Percentiles rank a stretch among this genome's conserved stretches.
Evolutionary conservation across 1,284 basidiomycete species (phyloP).

Genomic region (Takashimella tepidaria): DNA sequence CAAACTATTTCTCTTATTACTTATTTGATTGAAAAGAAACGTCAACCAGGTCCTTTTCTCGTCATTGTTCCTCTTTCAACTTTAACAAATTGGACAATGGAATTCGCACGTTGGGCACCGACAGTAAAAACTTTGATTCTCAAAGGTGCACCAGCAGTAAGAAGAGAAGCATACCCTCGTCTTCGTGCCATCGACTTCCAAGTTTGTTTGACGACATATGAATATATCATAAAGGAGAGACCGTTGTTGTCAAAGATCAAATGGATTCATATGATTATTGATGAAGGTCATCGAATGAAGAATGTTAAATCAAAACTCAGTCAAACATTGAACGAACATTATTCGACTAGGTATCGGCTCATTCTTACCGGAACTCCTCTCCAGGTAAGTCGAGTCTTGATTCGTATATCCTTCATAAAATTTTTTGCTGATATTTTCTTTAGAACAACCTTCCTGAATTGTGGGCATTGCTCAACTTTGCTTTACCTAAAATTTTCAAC

Average conservation of each 20-base stretch:
- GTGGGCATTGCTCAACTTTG: slow-evolving; percentile 98
- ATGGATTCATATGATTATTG: slow-evolving; percentile 99
- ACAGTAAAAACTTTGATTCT: slow-evolving; percentile 78
- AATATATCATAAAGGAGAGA: slow-evolving; percentile 98
- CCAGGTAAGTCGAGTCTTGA: slow-evolving; percentile 52
- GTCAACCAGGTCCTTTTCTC: slow-evolving; percentile 88
- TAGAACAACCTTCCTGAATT: slow-evolving; percentile 95
- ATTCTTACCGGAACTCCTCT: slow-evolving; percentile 97
- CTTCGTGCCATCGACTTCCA: slow-evolving; percentile 67
- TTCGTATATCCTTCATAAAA: background rate
- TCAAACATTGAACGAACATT: slow-evolving; percentile 88
- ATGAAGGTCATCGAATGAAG: slow-evolving; percentile 99
- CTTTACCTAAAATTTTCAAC: slow-evolving; percentile 97
- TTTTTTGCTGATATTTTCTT: slow-evolving; percentile 4
- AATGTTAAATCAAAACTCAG: slow-evolving; percentile 94
- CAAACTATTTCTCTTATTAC: slow-evolving; percentile 94
- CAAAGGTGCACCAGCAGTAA: slow-evolving; percentile 76
- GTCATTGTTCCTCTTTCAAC: slow-evolving; percentile 98
- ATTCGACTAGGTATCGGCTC: slow-evolving; percentile 87
- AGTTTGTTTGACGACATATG: slow-evolving; percentile 94
- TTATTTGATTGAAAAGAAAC: slow-evolving; percentile 91
- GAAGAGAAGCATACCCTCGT: slow-evolving; percentile 42
- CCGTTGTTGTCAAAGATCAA: slow-evolving; percentile 84
- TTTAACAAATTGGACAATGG: slow-evolving; percentile 96
- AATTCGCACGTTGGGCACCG: slow-evolving; percentile 97